A percentile compares a stretch with the other conserved stretches of the same genome.
These are phyloP conservation scores for Gamsiella multidivaricata DNA, from an alignment of 192 early-diverging fungal genomes.

Conservation along the genomic window DNA sequence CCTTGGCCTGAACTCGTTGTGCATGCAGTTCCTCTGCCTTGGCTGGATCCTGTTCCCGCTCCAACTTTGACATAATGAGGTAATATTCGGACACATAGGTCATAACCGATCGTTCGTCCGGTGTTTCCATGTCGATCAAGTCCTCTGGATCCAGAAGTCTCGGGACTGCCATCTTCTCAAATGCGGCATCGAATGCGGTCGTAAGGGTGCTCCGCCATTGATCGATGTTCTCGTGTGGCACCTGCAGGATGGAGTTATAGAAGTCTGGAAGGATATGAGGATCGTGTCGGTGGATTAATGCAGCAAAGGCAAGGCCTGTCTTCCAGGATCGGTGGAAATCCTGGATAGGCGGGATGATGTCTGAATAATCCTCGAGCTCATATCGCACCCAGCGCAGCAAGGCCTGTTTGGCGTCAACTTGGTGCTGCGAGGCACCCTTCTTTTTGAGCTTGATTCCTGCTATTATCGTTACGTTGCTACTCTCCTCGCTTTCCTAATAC, in stretches of 20 bases:
- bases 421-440: constrained; percentile 37
- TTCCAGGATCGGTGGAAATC: constrained; percentile 65
- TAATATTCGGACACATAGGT: constrained; percentile 66
- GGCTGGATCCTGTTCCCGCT: constrained; percentile 31
- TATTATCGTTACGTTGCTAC: not conserved
- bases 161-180: constrained; percentile 55
- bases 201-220: constrained; percentile 50
- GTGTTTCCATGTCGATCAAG: constrained; percentile 61
- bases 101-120: constrained; percentile 64
- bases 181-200: constrained; percentile 55
- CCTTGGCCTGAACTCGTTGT: constrained; percentile 36
- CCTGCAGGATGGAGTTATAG: constrained; percentile 43
- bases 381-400: constrained; percentile 62
- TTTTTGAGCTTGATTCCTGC: constrained; percentile 21
- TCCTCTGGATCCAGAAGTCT: constrained; percentile 59
- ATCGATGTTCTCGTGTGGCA: constrained; percentile 48
- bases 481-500: constrained; percentile 33
- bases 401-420: constrained; percentile 61
- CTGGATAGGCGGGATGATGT: constrained; percentile 60
- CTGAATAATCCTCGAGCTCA: constrained; percentile 62
- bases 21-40: constrained; percentile 20
- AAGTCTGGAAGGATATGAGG: constrained; percentile 58
- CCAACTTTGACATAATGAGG: constrained; percentile 59
- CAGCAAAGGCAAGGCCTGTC: constrained; percentile 62
- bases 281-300: constrained; percentile 60